phyloP scores from a whole-genome alignment of 1,284 basidiomycete species.

The Irpex lacteus region DNA sequence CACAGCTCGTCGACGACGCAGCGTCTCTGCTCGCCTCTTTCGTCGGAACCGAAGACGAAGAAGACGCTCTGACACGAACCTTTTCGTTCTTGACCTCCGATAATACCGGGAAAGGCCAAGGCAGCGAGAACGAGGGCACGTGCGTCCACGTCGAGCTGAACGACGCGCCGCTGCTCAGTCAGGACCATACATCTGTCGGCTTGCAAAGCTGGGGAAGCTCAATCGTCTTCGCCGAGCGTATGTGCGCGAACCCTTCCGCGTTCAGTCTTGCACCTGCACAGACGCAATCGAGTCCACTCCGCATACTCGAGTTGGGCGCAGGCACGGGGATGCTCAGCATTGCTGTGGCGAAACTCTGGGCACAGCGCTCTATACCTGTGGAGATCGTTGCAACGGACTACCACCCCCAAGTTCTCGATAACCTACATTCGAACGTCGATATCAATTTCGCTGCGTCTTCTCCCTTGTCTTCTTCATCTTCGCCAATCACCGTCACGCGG shows the following conservation, averaged over 20 bases:
- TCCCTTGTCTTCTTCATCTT: not conserved
- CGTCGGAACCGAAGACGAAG: slow-evolving; percentile 34
- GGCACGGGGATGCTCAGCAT: slow-evolving; percentile 86
- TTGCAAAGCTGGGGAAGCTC: slow-evolving; percentile 88
- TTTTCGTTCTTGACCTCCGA: slow-evolving; percentile 43
- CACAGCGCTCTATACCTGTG: slow-evolving; percentile 5
- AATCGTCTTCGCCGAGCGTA: slow-evolving; percentile 71
- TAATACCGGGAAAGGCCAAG: not conserved
- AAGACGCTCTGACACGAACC: slow-evolving; percentile 45
- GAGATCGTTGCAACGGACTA: slow-evolving; percentile 76
- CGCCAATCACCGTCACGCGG: slow-evolving; percentile 38
- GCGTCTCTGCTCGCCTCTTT: slow-evolving; percentile 59
- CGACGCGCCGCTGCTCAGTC: slow-evolving; percentile 67
- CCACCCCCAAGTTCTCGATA: slow-evolving; percentile 72
- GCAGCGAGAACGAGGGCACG: not conserved
- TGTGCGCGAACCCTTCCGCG: slow-evolving; percentile 53
- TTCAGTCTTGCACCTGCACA: slow-evolving; percentile 37
- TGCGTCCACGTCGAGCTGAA: slow-evolving; percentile 61
- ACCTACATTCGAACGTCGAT: slow-evolving; percentile 63
- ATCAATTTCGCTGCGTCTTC: slow-evolving; percentile 46
- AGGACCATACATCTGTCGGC: slow-evolving; percentile 82
- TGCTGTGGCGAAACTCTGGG: slow-evolving; percentile 59
- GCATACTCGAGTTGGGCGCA: slow-evolving; percentile 82
- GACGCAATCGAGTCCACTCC: slow-evolving; percentile 19
- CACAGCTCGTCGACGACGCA: slow-evolving; percentile 47